Base-by-base conservation (phyloP, 2,329 filamentous ascomycete genomes). In the Myriosclerotinia scirpicola region DNA sequence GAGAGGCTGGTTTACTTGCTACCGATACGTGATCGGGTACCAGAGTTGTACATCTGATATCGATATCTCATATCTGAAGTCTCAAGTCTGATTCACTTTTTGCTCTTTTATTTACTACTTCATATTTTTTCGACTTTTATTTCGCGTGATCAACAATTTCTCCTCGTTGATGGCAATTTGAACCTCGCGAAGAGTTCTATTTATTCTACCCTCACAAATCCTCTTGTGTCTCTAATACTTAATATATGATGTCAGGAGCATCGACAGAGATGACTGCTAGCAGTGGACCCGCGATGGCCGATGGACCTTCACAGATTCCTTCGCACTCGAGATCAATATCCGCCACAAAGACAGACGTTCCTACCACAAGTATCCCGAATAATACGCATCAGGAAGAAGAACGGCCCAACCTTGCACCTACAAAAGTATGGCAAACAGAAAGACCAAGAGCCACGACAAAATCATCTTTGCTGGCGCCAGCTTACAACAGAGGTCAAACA, bases 381-480 rank as follows among this genome's bases (percentile, higher is more conserved):
- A 20, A 38, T 42, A n/a, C 15, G 6, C n/a, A 54, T 4, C 22
- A 22, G 22, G 55, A 54, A 61, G 26, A 46, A 53, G 38, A 36
- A 44, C 54, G 63, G 34, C 64, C 64, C 6, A 46, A 66, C 20
- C 22, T 66, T 17, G 14, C 42, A 17, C 46, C 46, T 26, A 14
- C 55, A 15, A 71, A 67, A 66, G 65, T 62, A 64, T 72, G 70
- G 72, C 69, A 72, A 59, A 75, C 74, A 17, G 71, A 73, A 44
- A 65, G 71, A 64, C 73, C 72, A 34, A 48, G 66, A 56, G 52
- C 68, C 17, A 67, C 67, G n/a, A 68, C 67, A 7, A 72, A 68
- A 52, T 42, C 59, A 9, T 73, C 72, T 17, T 5, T 69, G 20
- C 56, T 67, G 20, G 60, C 67, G 9, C 67, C 69, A 8, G 61